Evolutionary conservation across 495 filamentous ascomycete genomes (phyloP).

Genomic region (Lophium mytilinum): DNA sequence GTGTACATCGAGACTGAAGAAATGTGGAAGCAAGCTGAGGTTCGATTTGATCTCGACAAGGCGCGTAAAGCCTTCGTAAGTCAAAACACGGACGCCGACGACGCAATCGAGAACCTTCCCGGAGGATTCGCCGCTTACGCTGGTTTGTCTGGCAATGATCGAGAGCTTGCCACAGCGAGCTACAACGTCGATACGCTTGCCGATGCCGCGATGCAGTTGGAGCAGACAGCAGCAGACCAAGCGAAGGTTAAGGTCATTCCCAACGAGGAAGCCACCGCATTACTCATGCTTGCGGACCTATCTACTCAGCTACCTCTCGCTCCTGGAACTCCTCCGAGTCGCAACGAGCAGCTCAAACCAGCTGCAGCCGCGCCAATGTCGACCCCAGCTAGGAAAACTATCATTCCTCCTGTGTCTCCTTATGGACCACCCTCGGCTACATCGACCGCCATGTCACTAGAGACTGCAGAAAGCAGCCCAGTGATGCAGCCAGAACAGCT

Average conservation of each 20-base stretch:
- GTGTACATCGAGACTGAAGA: conserved; percentile 22
- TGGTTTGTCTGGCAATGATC: conserved; percentile 7
- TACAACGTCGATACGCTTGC: conserved; percentile 8
- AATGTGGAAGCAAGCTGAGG: conserved; percentile 9
- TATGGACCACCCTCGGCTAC: conserved; percentile 3
- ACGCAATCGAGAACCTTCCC: conserved; percentile 8
- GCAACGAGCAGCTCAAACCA: background rate
- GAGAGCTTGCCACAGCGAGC: conserved; percentile 7
- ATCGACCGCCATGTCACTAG: conserved; percentile 14
- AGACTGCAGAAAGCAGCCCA: conserved; percentile 9
- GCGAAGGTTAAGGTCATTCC: background rate
- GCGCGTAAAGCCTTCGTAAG: conserved; percentile 2
- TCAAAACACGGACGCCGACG: conserved; percentile 11
- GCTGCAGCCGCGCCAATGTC: background rate
- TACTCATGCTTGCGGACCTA: conserved; percentile 16
- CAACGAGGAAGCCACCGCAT: conserved; percentile 13
- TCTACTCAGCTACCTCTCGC: conserved; percentile 4
- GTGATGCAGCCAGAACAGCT: background rate
- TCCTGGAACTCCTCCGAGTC: background rate
- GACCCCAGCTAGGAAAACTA: background rate
- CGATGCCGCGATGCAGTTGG: conserved; percentile 13
- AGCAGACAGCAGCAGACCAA: conserved; percentile 1
- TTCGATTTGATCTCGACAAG: conserved; percentile 1
- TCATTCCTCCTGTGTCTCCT: background rate
- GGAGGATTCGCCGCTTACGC: conserved; percentile 15